Base-by-base conservation (phyloP, 768 basidiomycete species). In the Boletus barrowsii region DNA sequence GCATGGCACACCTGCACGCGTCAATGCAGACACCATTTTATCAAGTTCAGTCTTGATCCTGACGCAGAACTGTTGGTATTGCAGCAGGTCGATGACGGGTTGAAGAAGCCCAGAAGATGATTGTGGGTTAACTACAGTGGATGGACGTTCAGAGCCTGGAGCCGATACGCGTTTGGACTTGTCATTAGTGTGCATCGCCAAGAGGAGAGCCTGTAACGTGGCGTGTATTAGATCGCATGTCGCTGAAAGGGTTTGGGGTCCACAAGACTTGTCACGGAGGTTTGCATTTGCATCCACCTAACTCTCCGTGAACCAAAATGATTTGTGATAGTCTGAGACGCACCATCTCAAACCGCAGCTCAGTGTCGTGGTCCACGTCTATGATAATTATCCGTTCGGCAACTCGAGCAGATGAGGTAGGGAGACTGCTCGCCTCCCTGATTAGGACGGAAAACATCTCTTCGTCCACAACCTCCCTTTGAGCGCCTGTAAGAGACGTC, bases 361-460 rank as follows among this genome's bases (percentile, higher is more conserved):
- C 85, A 18, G 79, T 76, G 20, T 76, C 83, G 51, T 86, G 83
- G 18, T 88, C 86, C n/a, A 83, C 85, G 54, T 90, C 88, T 49
- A 93, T 80, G 33, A 81, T 80, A 29, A 93, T 84, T 39, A 88
- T 73, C 35, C 87, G 79, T 64, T 93, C 91, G 3, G 89, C 86
- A 6, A 93, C 89, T 24, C 83, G 80, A 11, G 87, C 87, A 32
- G 87, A 83, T 4, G 87, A 87, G 1, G 87, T 88, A 14, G 89
- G 86, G 10, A 93, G 74, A 55, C 68, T 80, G 51, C 86, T 84
- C n/a, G 89, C 87, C 70, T 93, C 91, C 63, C 75, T 79, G 39
- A 91, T 87, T 20, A 93, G 74, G 20, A 83, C 63, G 4, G 83
- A 74, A 58, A 91, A 93, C 37, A 93, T 85, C 63, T 93, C 91